phyloP scores from a whole-genome alignment of 2,329 filamentous ascomycete genomes.

The Fusarium xyrophilum region DNA sequence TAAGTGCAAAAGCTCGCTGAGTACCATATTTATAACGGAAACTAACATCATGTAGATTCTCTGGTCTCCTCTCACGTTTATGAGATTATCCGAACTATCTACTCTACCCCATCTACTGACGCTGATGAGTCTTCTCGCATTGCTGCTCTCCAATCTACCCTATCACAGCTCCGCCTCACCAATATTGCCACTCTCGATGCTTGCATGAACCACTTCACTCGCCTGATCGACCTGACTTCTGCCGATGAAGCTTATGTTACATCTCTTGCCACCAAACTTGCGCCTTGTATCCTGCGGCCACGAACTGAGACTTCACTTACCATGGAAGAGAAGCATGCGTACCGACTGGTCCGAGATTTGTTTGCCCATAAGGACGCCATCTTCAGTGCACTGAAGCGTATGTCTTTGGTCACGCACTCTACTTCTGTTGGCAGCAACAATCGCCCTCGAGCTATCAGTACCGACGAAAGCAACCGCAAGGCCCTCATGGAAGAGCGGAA shows the following conservation, averaged over 20 bases:
- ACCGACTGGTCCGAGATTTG: constrained; percentile 88
- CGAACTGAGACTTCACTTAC: constrained; percentile 87
- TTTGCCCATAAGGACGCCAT: constrained; percentile 94
- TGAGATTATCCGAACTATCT: constrained; percentile 98
- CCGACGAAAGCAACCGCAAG: constrained; percentile 93
- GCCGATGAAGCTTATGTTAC: constrained; percentile 87
- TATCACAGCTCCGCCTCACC: constrained; percentile 90
- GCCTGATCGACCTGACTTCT: constrained; percentile 93
- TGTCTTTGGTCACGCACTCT: constrained; percentile 73
- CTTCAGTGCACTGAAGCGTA: constrained; percentile 94
- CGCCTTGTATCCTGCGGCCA: constrained; percentile 87
- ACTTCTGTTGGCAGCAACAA: constrained; percentile 59
- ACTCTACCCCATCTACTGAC: constrained; percentile 80
- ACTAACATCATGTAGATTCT: constrained; percentile 70
- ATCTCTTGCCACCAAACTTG: constrained; percentile 75
- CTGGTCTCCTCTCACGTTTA: constrained; percentile 97
- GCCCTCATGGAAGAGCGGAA: constrained; percentile 94
- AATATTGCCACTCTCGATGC: constrained; percentile 99
- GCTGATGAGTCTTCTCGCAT: constrained; percentile 80
- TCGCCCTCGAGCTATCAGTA: constrained; percentile 86
- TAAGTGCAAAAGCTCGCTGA: constrained; percentile 53
- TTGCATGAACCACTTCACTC: constrained; percentile 97
- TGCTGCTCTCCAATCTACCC: constrained; percentile 91
- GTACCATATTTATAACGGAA: not conserved
- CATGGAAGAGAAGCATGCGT: constrained; percentile 93